Evolutionary conservation across 306 rosid species (phyloP).

Genomic region (Herpetospermum pedunculosum): DNA sequence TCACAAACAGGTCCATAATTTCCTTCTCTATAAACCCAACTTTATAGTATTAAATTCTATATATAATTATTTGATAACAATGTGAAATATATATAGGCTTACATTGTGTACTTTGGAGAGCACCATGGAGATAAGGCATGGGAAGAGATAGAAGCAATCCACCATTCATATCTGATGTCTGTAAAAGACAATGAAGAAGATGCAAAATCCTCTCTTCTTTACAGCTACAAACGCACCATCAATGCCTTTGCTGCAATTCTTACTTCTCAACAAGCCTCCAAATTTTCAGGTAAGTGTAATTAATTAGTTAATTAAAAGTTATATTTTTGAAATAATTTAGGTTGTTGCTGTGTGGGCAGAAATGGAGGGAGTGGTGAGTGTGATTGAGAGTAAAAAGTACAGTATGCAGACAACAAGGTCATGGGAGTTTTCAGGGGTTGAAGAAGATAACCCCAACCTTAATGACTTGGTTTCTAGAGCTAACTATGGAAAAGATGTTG

Average conservation of each 20-base stretch:
- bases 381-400: neutral
- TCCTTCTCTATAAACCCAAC: neutral
- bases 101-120: constrained; percentile 47
- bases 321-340: neutral
- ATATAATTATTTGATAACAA: neutral
- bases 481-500: constrained; percentile 19
- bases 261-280: constrained; percentile 46
- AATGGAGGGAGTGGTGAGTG: neutral
- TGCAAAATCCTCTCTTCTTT: constrained; percentile 52
- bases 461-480: constrained; percentile 7
- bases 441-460: neutral
- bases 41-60: too few species aligned
- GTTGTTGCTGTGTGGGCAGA: neutral
- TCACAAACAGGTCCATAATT: neutral
- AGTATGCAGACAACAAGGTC: neutral
- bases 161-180: constrained; percentile 47
- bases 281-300: constrained; percentile 49
- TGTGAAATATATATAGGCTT: constrained; percentile 28
- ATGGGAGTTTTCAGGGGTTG: constrained; percentile 10
- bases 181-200: constrained; percentile 53
- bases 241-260: constrained; percentile 96
- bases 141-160: constrained; percentile 39
- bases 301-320: too few species aligned
- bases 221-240: constrained; percentile 71
- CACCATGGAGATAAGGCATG: constrained; percentile 29